A percentile compares a stretch with the other conserved stretches of the same genome.
Evolutionary conservation across 331 rosid genomes (phyloP).

Genomic region (Quercus phellos): DNA sequence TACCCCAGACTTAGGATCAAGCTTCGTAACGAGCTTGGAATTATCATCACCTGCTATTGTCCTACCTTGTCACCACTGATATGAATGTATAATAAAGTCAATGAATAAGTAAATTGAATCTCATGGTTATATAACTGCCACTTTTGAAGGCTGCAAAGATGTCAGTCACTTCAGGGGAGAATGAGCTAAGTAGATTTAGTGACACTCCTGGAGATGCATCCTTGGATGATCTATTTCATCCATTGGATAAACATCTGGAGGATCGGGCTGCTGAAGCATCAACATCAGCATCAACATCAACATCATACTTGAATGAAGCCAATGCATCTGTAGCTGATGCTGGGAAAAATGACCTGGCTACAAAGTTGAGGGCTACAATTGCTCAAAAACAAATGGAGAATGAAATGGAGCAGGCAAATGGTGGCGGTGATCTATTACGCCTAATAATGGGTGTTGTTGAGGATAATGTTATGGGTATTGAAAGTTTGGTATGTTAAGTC

Average conservation of each 20-base stretch:
- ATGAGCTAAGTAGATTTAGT: slow-evolving; percentile 90
- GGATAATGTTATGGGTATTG: slow-evolving; percentile 89
- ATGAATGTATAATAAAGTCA: slow-evolving; percentile 3
- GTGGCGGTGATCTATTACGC: slow-evolving; percentile 76
- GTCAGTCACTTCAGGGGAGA: slow-evolving; percentile 53
- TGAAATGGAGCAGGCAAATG: slow-evolving; percentile 72
- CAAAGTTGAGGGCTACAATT: slow-evolving; percentile 87
- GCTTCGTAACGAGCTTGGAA: slow-evolving; percentile 7
- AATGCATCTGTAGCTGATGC: slow-evolving; percentile 47
- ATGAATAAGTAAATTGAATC: slow-evolving; percentile 6
- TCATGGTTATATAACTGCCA: slow-evolving; percentile 30
- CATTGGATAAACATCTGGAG: slow-evolving; percentile 61
- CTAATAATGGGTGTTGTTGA: slow-evolving; percentile 81
- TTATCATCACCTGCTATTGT: neutral
- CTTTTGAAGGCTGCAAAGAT: slow-evolving; percentile 65
- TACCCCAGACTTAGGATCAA: slow-evolving; percentile 2
- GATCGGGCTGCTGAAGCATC: slow-evolving; percentile 75
- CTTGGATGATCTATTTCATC: slow-evolving; percentile 89
- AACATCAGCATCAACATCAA: slow-evolving; percentile 69
- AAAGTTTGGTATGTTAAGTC: slow-evolving; percentile 74
- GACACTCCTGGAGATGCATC: slow-evolving; percentile 99
- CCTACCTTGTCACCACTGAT: neutral
- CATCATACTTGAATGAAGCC: slow-evolving; percentile 49
- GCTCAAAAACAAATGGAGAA: slow-evolving; percentile 88
- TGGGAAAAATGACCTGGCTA: slow-evolving; percentile 87